Conservation (phyloP, 768 basidiomycete species). For the Amanita polypyramis region DNA sequence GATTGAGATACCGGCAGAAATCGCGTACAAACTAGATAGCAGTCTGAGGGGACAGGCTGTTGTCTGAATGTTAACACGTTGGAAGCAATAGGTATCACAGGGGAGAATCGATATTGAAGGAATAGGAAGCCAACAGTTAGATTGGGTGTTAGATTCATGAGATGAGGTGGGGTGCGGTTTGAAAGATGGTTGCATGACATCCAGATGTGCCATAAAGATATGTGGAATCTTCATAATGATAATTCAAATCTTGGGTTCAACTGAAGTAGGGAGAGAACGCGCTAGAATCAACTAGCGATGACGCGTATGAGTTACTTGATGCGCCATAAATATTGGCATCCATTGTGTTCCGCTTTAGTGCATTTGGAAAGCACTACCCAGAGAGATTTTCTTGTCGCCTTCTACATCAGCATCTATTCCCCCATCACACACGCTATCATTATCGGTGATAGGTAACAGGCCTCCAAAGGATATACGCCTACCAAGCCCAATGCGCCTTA, state of each 20-base stretch:
- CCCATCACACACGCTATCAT: constrained; percentile 25
- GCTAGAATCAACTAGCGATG: neutral
- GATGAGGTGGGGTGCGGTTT: neutral
- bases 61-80: constrained; percentile 1
- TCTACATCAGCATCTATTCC: constrained; percentile 12
- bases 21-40: neutral
- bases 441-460: constrained; percentile 25
- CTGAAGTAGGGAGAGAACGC: neutral
- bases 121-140: neutral
- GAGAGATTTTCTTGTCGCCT: constrained; percentile 17
- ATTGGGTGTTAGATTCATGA: constrained; percentile 3
- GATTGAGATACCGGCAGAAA: neutral
- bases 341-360: constrained; percentile 21
- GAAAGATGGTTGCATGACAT: constrained; percentile 6
- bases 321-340: neutral
- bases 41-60: neutral
- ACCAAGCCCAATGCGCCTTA: constrained; percentile 35
- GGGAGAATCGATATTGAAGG: neutral
- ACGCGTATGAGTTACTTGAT: neutral
- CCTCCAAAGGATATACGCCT: constrained; percentile 62
- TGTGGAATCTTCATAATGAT: neutral
- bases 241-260: neutral
- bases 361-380: constrained; percentile 71
- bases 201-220: constrained; percentile 6
- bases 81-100: constrained; percentile 5